Conservation (phyloP, 441 rosid genomes). For the Aleurites moluccanus region DNA sequence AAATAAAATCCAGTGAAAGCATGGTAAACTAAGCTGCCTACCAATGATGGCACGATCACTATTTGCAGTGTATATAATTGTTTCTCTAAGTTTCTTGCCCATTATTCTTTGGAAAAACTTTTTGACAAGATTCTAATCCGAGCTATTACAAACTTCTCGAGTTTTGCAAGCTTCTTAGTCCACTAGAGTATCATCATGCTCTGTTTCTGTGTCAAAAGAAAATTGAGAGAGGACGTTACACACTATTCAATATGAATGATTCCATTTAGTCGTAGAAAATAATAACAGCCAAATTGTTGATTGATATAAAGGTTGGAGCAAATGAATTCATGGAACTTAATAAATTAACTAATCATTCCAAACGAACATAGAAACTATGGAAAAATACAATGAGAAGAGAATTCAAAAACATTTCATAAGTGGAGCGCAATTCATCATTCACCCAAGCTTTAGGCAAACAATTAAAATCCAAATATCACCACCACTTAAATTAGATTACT, state of each 20-base stretch:
- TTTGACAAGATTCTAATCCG: constrained; percentile 14
- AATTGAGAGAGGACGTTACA: too few species aligned
- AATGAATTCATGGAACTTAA: too few species aligned
- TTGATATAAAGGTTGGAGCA: background rate
- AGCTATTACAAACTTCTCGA: constrained; percentile 9
- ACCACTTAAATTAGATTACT: background rate
- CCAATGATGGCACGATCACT: constrained; percentile 17
- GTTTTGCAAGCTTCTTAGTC: constrained; percentile 18
- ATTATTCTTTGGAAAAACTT: constrained; percentile 25
- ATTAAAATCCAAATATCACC: background rate
- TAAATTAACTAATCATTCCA: background rate
- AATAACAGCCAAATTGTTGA: too few species aligned
- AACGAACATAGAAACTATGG: background rate
- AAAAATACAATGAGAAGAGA: background rate
- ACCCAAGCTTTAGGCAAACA: background rate
- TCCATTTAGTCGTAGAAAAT: background rate
- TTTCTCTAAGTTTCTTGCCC: constrained; percentile 25
- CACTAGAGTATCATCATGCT: constrained; percentile 2
- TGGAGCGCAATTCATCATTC: background rate
- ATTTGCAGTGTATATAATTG: constrained; percentile 18
- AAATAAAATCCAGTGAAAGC: constrained; percentile 18
- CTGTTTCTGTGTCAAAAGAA: constrained; percentile 27
- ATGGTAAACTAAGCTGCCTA: constrained; percentile 25
- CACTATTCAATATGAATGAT: too few species aligned
- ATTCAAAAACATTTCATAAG: background rate